Percentiles rank a stretch among this genome's conserved stretches.
These are phyloP conservation scores for Alternaria brassicae DNA, from an alignment of 2,329 filamentous ascomycete species.

Conservation along the genomic window DNA sequence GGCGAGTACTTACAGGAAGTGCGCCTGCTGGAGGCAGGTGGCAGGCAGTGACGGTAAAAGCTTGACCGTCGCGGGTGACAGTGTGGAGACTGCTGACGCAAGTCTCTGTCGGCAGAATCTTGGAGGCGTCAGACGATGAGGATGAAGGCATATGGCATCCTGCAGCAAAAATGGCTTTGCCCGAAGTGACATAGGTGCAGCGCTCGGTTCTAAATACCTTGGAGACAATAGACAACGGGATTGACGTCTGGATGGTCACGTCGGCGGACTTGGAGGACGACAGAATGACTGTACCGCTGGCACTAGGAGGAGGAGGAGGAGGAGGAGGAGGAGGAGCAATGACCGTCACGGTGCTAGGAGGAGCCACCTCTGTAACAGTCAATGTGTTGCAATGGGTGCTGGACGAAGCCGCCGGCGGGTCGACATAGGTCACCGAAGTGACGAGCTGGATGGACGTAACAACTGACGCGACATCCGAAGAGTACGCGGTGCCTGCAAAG, in stretches of 20 bases:
- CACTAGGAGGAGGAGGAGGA: constrained; percentile 1
- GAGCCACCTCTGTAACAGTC: constrained; percentile 3
- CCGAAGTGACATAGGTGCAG: background rate
- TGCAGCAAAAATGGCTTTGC: background rate
- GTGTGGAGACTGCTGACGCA: background rate
- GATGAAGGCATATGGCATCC: background rate
- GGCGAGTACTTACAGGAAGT: background rate
- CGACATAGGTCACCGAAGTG: constrained; percentile 1
- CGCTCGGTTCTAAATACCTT: background rate
- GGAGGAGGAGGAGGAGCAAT: constrained; percentile 2
- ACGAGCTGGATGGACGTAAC: constrained; percentile 11
- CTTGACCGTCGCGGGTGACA: background rate
- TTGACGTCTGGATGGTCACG: background rate
- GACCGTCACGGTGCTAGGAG: constrained; percentile 5
- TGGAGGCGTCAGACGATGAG: background rate
- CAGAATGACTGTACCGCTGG: background rate
- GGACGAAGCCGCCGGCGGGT: background rate
- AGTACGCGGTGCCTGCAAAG: constrained; percentile 8
- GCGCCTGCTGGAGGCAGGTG: background rate
- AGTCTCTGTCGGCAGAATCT: background rate
- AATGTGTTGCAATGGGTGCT: constrained; percentile 1
- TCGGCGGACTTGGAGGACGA: background rate
- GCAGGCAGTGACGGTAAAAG: background rate
- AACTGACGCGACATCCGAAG: background rate
- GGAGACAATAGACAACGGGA: background rate